Conservation (phyloP, 176 grass and related monocot genomes). For the Aegilops speltoides region DNA sequence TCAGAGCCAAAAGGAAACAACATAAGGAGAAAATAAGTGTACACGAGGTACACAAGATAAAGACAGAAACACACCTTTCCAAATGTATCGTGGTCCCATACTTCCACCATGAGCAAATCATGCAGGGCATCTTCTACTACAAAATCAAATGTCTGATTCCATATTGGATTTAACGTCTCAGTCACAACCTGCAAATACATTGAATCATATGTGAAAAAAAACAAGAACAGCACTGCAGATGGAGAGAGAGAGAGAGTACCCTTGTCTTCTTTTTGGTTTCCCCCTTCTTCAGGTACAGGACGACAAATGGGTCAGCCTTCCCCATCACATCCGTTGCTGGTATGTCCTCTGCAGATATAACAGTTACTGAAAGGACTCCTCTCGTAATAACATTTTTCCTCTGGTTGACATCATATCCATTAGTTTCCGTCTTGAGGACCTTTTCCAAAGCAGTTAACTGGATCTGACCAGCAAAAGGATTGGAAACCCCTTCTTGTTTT, state of each 20-base stretch:
- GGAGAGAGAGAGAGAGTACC: constrained; percentile 38
- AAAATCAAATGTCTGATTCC: constrained; percentile 97
- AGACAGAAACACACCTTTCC: constrained; percentile 58
- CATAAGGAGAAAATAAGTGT: not conserved
- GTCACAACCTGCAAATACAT: constrained; percentile 77
- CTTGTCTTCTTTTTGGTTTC: constrained; percentile 93
- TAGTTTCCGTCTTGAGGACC: constrained; percentile 73
- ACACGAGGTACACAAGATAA: not conserved
- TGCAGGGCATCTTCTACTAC: constrained; percentile 96
- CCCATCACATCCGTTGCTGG: constrained; percentile 96
- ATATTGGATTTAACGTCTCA: constrained; percentile 84
- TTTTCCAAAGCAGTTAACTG: constrained; percentile 91
- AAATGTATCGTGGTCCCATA: constrained; percentile 98
- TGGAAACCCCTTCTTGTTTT: constrained; percentile 65
- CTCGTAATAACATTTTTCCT: constrained; percentile 93
- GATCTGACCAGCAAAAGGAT: constrained; percentile 77
- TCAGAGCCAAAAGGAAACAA: not conserved
- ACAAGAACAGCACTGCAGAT: not conserved
- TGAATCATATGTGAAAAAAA: not conserved
- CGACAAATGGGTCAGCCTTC: constrained; percentile 92
- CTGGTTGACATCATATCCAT: constrained; percentile 67
- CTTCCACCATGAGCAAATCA: constrained; percentile 98
- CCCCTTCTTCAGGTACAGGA: constrained; percentile 80
- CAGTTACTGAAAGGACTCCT: constrained; percentile 89
- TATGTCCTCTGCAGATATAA: constrained; percentile 92